phyloP scores from a whole-genome alignment of 2,329 filamentous ascomycete genomes.

The Elsinoe arachidis region DNA sequence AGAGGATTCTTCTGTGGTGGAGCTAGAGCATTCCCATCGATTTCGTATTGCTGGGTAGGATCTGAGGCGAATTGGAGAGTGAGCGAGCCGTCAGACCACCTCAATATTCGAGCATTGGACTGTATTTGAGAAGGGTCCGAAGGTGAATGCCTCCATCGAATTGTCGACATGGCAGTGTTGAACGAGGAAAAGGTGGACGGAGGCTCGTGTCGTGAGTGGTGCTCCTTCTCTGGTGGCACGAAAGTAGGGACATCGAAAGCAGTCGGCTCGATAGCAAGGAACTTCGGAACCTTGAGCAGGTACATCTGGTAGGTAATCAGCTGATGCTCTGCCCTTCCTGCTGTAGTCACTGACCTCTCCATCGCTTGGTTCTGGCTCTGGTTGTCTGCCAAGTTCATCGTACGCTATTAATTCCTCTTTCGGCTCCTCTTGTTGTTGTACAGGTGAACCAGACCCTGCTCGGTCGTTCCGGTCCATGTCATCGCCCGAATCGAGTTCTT shows the following conservation, averaged over 20 bases:
- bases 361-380: conserved; percentile 61
- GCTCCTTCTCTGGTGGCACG: conserved; percentile 52
- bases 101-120: conserved; percentile 66
- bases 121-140: conserved; percentile 57
- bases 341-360: conserved; percentile 47
- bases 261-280: conserved; percentile 60
- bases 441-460: conserved; percentile 43
- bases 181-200: conserved; percentile 49
- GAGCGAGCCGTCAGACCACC: conserved; percentile 71
- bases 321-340: too few relatives aligned
- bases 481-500: conserved; percentile 54
- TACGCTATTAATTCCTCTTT: conserved; percentile 53
- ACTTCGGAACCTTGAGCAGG: conserved; percentile 61
- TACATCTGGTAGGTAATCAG: conserved; percentile 46
- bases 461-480: conserved; percentile 57
- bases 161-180: conserved; percentile 56
- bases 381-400: conserved; percentile 58
- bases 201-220: conserved; percentile 40
- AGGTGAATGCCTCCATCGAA: conserved; percentile 61
- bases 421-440: conserved; percentile 35
- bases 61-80: conserved; percentile 65
- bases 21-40: conserved; percentile 61
- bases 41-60: conserved; percentile 61
- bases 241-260: conserved; percentile 60
- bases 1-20: conserved; percentile 45